These are phyloP conservation scores for Sophora flavescens DNA, from an alignment of 306 rosid species.

Conservation along the genomic window DNA sequence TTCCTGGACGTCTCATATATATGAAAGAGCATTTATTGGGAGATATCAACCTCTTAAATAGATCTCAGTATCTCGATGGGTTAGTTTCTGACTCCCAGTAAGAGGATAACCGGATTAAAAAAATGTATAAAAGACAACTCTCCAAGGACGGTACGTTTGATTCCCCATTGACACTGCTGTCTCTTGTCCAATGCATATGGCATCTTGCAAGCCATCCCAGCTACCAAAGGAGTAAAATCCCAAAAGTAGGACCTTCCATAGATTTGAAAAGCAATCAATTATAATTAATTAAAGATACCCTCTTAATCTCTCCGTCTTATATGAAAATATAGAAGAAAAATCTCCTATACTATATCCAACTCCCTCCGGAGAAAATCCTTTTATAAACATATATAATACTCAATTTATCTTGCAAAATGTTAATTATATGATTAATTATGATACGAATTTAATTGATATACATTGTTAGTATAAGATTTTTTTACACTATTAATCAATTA, in stretches of 20 bases:
- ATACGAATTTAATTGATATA: too few species aligned
- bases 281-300: constrained; percentile 51
- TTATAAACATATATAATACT: too few species aligned
- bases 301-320: constrained; percentile 49
- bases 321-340: not conserved
- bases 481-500: too few species aligned
- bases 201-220: constrained; percentile 59
- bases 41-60: too few species aligned
- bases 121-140: constrained; percentile 37
- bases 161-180: constrained; percentile 59
- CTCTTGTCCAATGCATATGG: constrained; percentile 59
- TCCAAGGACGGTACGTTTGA: constrained; percentile 64
- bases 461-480: too few species aligned
- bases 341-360: constrained; percentile 2
- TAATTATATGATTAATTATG: too few species aligned
- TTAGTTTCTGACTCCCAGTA: too few species aligned
- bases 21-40: too few species aligned
- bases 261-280: constrained; percentile 43
- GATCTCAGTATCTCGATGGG: too few species aligned
- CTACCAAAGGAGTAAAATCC: constrained; percentile 51
- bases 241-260: constrained; percentile 41
- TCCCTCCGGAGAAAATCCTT: not conserved
- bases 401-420: too few species aligned
- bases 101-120: too few species aligned
- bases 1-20: too few species aligned